Evolutionary conservation across 306 rosid genomes (phyloP).

Genomic region (Potentilla sterilis): DNA sequence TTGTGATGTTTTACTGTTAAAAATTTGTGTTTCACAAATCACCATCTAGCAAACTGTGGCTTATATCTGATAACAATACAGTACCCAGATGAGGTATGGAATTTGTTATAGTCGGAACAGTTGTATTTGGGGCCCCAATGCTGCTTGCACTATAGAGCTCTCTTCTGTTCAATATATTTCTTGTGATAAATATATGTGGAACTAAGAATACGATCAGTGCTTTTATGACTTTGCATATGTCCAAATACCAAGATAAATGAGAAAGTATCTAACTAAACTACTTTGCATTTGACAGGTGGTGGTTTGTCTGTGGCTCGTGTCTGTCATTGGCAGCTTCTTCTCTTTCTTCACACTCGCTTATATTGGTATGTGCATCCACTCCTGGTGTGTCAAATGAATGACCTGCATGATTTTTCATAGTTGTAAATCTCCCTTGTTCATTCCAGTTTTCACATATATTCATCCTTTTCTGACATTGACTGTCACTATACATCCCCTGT

Average conservation of each 20-base stretch:
- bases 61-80: neutral
- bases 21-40: neutral
- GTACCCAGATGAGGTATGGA: neutral
- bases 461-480: neutral
- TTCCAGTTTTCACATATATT: neutral
- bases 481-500: neutral
- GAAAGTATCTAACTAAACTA: slow-evolving; percentile 22
- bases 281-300: slow-evolving; percentile 63
- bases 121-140: neutral
- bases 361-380: slow-evolving; percentile 50
- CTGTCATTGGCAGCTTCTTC: slow-evolving; percentile 69
- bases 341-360: slow-evolving; percentile 80
- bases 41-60: neutral
- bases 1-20: neutral
- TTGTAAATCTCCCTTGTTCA: neutral
- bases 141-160: neutral
- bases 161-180: neutral
- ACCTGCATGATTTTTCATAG: neutral
- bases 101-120: neutral
- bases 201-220: neutral
- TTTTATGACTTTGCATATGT: neutral
- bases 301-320: slow-evolving; percentile 74
- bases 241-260: neutral
- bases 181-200: neutral
- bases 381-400: slow-evolving; percentile 20